These are phyloP conservation scores for Rickenella mellea DNA, from an alignment of 768 basidiomycete genomes.

Conservation along the genomic window DNA sequence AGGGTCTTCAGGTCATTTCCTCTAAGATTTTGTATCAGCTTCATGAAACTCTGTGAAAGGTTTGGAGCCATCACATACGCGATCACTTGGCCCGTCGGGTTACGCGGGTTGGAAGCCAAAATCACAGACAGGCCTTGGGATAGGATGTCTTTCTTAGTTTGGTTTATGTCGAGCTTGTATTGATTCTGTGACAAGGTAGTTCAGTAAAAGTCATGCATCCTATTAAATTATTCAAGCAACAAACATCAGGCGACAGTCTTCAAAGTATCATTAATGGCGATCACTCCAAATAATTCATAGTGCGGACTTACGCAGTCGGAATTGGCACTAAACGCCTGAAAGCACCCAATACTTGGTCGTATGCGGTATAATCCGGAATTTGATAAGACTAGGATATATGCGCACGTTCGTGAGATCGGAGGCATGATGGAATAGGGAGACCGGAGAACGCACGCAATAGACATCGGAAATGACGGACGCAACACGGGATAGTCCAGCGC, in stretches of 20 bases:
- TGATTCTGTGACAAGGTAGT: slow-evolving; percentile 25
- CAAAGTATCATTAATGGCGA: neutral
- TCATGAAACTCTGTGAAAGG: neutral
- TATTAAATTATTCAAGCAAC: neutral
- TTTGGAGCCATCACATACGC: slow-evolving; percentile 33
- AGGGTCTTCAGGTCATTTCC: slow-evolving; percentile 78
- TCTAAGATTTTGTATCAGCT: slow-evolving; percentile 19
- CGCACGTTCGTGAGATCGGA: slow-evolving; percentile 2
- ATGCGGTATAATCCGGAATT: slow-evolving; percentile 87
- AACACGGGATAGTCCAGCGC: slow-evolving; percentile 80
- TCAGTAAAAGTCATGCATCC: slow-evolving; percentile 5
- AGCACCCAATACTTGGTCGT: slow-evolving; percentile 74
- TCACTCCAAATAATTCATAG: slow-evolving; percentile 2
- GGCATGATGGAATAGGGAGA: slow-evolving; percentile 5
- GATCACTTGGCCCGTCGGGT: slow-evolving; percentile 88
- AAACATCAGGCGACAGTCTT: slow-evolving; percentile 38
- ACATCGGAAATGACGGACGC: slow-evolving; percentile 90
- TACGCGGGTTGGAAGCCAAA: slow-evolving; percentile 89
- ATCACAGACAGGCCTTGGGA: slow-evolving; percentile 81
- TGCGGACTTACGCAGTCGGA: slow-evolving; percentile 62
- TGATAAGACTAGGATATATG: slow-evolving; percentile 58
- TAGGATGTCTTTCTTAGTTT: slow-evolving; percentile 75
- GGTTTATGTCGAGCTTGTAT: slow-evolving; percentile 71
- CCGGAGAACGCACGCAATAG: slow-evolving; percentile 46
- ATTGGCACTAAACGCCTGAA: slow-evolving; percentile 88